Conservation (phyloP, 768 basidiomycete species). For the Termitomyces sp. region DNA sequence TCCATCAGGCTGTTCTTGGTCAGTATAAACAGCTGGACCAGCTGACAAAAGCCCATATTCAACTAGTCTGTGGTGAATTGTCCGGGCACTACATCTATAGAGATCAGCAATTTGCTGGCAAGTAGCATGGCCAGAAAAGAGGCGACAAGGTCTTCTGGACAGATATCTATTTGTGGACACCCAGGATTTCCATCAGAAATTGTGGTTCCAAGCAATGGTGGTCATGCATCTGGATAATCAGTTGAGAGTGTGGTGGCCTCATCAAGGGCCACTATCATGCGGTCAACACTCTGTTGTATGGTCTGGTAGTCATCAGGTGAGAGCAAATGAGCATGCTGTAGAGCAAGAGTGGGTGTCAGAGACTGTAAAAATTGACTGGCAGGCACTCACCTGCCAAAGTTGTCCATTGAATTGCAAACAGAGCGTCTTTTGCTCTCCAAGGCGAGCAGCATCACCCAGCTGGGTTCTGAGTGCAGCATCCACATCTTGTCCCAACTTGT, state of each 20-base stretch:
- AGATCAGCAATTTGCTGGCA: constrained; percentile 5
- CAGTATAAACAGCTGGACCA: constrained; percentile 16
- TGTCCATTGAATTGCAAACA: constrained; percentile 8
- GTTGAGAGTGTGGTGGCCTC: neutral
- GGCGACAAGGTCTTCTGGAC: constrained; percentile 4
- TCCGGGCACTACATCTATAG: constrained; percentile 10
- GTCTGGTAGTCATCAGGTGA: neutral
- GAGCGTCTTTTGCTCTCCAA: constrained; percentile 8
- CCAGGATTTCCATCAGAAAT: neutral
- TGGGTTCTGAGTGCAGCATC: constrained; percentile 8
- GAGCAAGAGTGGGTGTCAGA: neutral
- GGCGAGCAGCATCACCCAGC: constrained; percentile 13
- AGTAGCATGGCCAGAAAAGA: constrained; percentile 2
- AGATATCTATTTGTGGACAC: neutral
- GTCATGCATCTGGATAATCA: neutral
- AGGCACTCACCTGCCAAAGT: neutral
- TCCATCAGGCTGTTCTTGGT: constrained; percentile 9
- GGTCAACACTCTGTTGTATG: neutral
- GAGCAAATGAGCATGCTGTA: neutral
- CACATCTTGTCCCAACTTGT: constrained; percentile 3
- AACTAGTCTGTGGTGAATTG: constrained; percentile 14
- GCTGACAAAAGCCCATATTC: constrained; percentile 13
- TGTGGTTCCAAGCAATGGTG: neutral
- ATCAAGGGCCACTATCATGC: neutral
- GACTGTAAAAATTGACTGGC: neutral